phyloP scores from a whole-genome alignment of 2,329 filamentous ascomycete genomes.

The Ophiocordyceps camponoti-floridani region DNA sequence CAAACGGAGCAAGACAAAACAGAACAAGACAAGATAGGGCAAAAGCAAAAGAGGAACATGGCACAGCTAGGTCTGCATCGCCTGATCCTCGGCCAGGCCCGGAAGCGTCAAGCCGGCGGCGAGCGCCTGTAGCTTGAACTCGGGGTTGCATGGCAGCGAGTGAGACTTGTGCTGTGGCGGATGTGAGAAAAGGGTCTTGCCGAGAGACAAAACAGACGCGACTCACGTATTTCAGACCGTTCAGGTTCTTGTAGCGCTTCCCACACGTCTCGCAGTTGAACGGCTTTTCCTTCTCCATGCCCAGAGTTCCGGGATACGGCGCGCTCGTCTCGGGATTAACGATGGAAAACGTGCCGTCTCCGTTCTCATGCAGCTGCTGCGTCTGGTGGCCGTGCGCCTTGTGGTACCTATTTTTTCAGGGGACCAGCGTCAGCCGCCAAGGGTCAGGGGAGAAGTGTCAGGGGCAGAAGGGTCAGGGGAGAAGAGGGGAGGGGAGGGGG shows the following conservation, averaged over 20 bases:
- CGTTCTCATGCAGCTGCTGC: conserved; percentile 90
- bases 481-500: neutral
- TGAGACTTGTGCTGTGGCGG: conserved; percentile 50
- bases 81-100: conserved; percentile 26
- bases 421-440: neutral
- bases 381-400: conserved; percentile 86
- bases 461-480: neutral
- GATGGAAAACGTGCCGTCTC: conserved; percentile 93
- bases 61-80: conserved; percentile 12
- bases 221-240: conserved; percentile 85
- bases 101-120: conserved; percentile 25
- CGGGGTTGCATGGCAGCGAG: conserved; percentile 78
- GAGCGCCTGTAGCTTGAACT: conserved; percentile 34
- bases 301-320: conserved; percentile 85
- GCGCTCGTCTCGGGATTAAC: conserved; percentile 90
- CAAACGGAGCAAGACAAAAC: neutral
- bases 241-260: conserved; percentile 98
- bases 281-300: conserved; percentile 99
- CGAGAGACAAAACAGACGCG: neutral
- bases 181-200: conserved; percentile 14
- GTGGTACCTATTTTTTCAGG: conserved; percentile 39
- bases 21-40: too few species aligned
- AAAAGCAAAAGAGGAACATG: neutral
- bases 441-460: neutral
- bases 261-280: conserved; percentile 95